Percentiles rank a stretch among this genome's conserved stretches.
phyloP scores from a whole-genome alignment of 2,329 filamentous ascomycete genomes.

The Mycosphaerella sp. region DNA sequence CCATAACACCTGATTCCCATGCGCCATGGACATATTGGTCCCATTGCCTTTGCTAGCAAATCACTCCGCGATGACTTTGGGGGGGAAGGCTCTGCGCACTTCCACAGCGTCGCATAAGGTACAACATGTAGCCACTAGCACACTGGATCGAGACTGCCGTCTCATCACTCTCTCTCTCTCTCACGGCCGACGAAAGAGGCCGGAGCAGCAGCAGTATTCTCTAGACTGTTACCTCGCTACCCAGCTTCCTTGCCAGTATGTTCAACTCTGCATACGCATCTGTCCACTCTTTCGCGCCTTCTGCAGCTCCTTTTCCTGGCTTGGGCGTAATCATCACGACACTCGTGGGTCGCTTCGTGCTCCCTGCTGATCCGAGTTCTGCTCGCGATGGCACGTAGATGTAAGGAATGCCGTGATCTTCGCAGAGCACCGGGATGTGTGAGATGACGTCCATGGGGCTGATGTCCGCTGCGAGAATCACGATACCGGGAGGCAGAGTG shows the following conservation, averaged over 20 bases:
- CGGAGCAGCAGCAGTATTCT: too few species aligned
- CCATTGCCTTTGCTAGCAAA: too few species aligned
- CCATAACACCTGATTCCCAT: too few species aligned
- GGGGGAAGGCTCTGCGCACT: too few species aligned
- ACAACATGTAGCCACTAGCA: too few species aligned
- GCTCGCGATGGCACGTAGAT: slow-evolving; percentile 89
- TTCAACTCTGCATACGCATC: slow-evolving; percentile 53
- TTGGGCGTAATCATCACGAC: slow-evolving; percentile 74
- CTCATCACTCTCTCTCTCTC: too few species aligned
- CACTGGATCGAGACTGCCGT: too few species aligned
- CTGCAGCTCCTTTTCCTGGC: slow-evolving; percentile 42
- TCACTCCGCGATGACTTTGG: too few species aligned
- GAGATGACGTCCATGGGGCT: slow-evolving; percentile 98
- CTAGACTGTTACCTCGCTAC: slow-evolving; percentile 51
- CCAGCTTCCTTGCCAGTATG: slow-evolving; percentile 55
- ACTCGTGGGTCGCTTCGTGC: slow-evolving; percentile 92
- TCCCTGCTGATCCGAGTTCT: slow-evolving; percentile 86
- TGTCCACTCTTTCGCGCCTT: slow-evolving; percentile 53
- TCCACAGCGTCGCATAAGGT: too few species aligned
- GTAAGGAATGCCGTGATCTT: slow-evolving; percentile 96
- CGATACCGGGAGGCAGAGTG: slow-evolving; percentile 58
- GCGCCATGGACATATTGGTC: too few species aligned
- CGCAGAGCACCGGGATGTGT: slow-evolving; percentile 94
- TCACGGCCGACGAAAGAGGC: too few species aligned
- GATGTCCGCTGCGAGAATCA: slow-evolving; percentile 94